Base-by-base conservation (phyloP, 148 eudicot genomes). In the Selenicereus undatus region DNA sequence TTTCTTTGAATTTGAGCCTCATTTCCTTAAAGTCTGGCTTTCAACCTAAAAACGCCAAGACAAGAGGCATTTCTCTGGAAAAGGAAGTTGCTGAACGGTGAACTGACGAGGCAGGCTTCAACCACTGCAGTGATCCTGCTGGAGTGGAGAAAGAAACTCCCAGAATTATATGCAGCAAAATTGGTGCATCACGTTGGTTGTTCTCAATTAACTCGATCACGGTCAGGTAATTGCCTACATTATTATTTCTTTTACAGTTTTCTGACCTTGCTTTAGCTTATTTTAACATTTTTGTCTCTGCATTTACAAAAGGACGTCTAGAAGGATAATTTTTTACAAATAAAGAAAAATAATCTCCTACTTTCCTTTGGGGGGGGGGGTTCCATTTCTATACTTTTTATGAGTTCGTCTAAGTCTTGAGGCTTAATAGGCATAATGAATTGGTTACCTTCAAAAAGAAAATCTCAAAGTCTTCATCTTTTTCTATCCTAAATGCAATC, bases 1-100 rank as follows among this genome's bases (percentile, higher is more conserved):
- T 24, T 76, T 51, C 27, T 68, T 52, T 50, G 45, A 74, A 64
- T 73, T 74, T 17, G 24, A 24, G 70, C 30, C 27, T 32, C 35
- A 24, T n/a, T 22, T 30, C 13, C 35, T 73, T 78, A 11, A 30
- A 66, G 27, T 39, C 29, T 74, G 30, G 16, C 27, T 26, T n/a
- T 52, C 13, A 54, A 27, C 45, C 30, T 64, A 26, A 50, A 18
- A 54, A 74, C 50, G n/a, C 58, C 69, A 52, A 50, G 58, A 68
- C 56, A 83, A 83, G 72, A 73, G 51, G 77, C 77, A 60, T 36
- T 65, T 71, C 48, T n/a, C 78, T 54, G 48, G 56, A 52, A 54
- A 50, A 54, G 5, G 60, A 73, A 10, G 56, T 18, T 22, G 64
- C 8, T 5, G 21, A 20, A 24, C 26, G 29, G 29, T 18, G 26